phyloP scores from a whole-genome alignment of 169 alveolate species.

The Plasmodium coatneyi region DNA sequence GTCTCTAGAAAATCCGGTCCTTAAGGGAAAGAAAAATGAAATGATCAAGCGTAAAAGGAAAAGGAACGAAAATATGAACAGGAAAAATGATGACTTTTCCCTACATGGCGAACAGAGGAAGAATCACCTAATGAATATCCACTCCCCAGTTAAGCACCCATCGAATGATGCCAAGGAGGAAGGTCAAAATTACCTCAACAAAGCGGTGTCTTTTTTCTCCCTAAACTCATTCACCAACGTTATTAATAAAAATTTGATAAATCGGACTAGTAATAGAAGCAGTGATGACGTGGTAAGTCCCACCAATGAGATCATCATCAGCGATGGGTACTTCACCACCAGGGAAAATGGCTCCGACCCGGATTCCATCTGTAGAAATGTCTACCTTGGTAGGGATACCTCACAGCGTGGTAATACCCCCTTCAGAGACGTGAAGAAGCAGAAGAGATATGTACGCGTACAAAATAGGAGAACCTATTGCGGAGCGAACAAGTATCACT shows the following conservation, averaged over 20 bases:
- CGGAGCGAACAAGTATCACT: conserved; percentile 30
- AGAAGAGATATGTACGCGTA: neutral
- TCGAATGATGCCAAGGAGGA: neutral
- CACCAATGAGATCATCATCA: neutral
- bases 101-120: neutral
- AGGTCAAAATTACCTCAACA: conserved; percentile 16
- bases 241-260: neutral
- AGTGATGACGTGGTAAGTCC: neutral
- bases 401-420: neutral
- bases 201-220: conserved; percentile 52
- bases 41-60: conserved; percentile 6
- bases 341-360: conserved; percentile 13
- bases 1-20: conserved; percentile 20
- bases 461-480: neutral
- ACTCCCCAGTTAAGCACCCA: neutral
- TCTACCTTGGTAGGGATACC: neutral
- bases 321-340: conserved; percentile 67
- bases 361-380: neutral
- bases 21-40: conserved; percentile 68
- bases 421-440: neutral
- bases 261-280: neutral
- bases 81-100: neutral
- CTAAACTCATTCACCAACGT: conserved; percentile 27
- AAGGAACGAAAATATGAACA: neutral
- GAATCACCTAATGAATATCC: neutral